Conservation (phyloP, 768 basidiomycete genomes). For the Candolleomyces eurysporus region DNA sequence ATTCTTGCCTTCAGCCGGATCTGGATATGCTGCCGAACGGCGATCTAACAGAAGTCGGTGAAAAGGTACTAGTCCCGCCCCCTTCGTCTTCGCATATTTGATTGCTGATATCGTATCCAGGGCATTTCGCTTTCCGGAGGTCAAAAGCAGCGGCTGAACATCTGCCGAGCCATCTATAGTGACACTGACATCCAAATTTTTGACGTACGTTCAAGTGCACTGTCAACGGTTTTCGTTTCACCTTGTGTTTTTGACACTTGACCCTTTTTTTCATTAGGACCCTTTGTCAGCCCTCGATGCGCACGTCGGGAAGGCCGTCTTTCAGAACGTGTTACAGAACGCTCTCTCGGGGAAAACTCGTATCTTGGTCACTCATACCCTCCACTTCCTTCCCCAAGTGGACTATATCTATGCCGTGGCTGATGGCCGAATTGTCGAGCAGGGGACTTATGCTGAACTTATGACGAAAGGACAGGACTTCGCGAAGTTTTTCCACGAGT, state of each 20-base stretch:
- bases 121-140: slow-evolving; percentile 90
- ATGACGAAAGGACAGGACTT: slow-evolving; percentile 66
- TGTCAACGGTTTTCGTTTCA: neutral
- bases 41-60: slow-evolving; percentile 83
- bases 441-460: slow-evolving; percentile 75
- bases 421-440: slow-evolving; percentile 76
- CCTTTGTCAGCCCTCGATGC: slow-evolving; percentile 91
- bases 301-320: slow-evolving; percentile 85
- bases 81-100: neutral
- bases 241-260: neutral
- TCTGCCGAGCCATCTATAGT: slow-evolving; percentile 85
- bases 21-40: slow-evolving; percentile 73
- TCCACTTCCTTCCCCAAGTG: slow-evolving; percentile 85
- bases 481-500: slow-evolving; percentile 70
- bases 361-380: slow-evolving; percentile 87
- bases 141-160: slow-evolving; percentile 75
- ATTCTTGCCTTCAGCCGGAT: slow-evolving; percentile 79
- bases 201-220: slow-evolving; percentile 44
- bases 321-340: slow-evolving; percentile 77
- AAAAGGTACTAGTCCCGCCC: slow-evolving; percentile 40
- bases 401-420: slow-evolving; percentile 82
- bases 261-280: slow-evolving; percentile 41
- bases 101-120: slow-evolving; percentile 24
- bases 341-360: slow-evolving; percentile 69
- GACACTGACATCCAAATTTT: slow-evolving; percentile 85